phyloP scores from a whole-genome alignment of 148 eudicot genomes.

The Rhododendron simsii region DNA sequence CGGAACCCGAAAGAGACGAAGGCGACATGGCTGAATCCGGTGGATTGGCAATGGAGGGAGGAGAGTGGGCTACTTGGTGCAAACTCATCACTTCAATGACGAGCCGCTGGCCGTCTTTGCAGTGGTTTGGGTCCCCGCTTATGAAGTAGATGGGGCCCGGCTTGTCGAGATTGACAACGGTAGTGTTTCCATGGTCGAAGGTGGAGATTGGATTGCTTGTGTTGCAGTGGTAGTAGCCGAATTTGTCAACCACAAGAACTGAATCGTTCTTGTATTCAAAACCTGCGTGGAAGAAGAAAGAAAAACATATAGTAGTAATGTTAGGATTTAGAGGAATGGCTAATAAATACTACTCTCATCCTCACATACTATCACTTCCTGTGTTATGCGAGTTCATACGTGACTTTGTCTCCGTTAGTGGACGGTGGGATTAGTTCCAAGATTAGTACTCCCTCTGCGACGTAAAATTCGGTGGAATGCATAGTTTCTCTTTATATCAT shows the following conservation, averaged over 20 bases:
- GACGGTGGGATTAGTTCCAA: background rate
- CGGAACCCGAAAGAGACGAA: constrained; percentile 8
- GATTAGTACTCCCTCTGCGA: background rate
- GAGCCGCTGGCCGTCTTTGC: constrained; percentile 48
- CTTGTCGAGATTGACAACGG: constrained; percentile 28
- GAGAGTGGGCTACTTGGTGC: background rate
- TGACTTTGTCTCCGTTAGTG: background rate
- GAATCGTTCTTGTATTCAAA: constrained; percentile 66
- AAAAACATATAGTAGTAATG: no score
- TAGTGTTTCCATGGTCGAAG: constrained; percentile 49
- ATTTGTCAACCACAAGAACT: constrained; percentile 59
- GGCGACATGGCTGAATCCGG: constrained; percentile 3
- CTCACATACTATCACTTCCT: background rate
- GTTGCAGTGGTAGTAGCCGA: constrained; percentile 67
- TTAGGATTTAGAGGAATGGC: background rate
- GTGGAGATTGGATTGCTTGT: constrained; percentile 25
- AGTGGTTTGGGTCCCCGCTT: constrained; percentile 46
- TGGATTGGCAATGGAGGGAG: constrained; percentile 5
- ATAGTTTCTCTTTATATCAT: no score
- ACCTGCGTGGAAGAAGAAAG: constrained; percentile 22
- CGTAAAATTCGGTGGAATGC: no score
- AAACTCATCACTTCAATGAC: constrained; percentile 38
- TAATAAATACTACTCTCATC: background rate
- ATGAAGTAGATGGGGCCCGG: constrained; percentile 49
- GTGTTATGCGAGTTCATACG: background rate